phyloP scores from a whole-genome alignment of 768 basidiomycete genomes.

The Imleria badia region DNA sequence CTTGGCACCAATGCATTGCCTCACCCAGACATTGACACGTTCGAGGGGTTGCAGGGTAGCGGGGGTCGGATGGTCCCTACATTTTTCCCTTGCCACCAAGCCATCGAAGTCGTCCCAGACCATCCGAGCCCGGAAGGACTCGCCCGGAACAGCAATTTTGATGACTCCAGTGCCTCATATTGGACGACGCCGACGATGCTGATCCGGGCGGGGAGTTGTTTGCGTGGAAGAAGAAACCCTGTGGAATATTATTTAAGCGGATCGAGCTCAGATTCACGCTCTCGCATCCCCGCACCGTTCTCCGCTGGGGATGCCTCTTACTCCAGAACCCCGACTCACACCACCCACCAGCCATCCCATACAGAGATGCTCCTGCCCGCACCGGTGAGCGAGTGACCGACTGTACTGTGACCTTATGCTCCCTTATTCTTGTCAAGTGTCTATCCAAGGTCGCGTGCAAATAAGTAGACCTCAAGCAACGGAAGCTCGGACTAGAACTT shows the following conservation, averaged over 20 bases:
- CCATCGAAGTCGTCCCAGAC: not conserved
- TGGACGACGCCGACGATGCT: conserved; percentile 46
- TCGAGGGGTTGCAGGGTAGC: conserved; percentile 70
- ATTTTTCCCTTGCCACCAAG: not conserved
- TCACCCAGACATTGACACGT: conserved; percentile 35
- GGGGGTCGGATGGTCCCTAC: conserved; percentile 10
- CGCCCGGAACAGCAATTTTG: not conserved
- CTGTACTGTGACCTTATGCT: not conserved
- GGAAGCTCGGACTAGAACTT: conserved; percentile 73
- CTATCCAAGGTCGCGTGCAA: conserved; percentile 75
- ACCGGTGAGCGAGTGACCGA: conserved; percentile 41
- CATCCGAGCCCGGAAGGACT: conserved; percentile 12
- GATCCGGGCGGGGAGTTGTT: conserved; percentile 65
- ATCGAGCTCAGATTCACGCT: conserved; percentile 56
- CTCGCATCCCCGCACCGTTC: conserved; percentile 55
- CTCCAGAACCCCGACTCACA: conserved; percentile 24
- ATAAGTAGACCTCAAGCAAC: conserved; percentile 77
- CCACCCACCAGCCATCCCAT: conserved; percentile 25
- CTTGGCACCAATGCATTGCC: conserved; percentile 31
- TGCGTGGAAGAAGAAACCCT: conserved; percentile 35
- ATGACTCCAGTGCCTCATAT: conserved; percentile 7
- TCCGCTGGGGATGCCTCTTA: conserved; percentile 28
- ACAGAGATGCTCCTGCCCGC: conserved; percentile 28
- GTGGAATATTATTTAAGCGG: conserved; percentile 36
- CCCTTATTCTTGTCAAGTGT: conserved; percentile 40